A percentile compares a stretch with the other conserved stretches of the same genome.
Conservation (phyloP, 768 basidiomycete genomes). For the Cystofilobasidium bisporidii region DNA sequence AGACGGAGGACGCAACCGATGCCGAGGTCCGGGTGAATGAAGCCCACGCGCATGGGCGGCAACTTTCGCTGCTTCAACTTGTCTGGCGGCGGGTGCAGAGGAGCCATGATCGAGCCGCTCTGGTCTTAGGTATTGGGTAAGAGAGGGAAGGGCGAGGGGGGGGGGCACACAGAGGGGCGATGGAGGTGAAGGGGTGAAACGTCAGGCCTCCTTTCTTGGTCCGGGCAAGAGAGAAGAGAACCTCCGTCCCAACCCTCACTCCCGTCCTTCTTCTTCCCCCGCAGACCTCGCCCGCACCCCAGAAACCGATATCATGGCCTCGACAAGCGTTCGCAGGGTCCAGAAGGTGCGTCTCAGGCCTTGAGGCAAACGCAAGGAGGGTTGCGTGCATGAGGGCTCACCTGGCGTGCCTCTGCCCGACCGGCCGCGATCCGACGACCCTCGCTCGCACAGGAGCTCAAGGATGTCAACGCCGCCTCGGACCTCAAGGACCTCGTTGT, state of each 20-base stretch:
- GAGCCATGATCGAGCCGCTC: too few species aligned
- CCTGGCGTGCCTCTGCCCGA: too few species aligned
- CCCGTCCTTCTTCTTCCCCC: too few species aligned
- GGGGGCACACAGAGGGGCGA: background rate
- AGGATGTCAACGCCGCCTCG: constrained; percentile 15
- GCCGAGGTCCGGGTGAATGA: constrained; percentile 89
- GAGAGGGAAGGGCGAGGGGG: background rate
- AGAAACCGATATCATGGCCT: background rate
- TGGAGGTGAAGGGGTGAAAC: too few species aligned
- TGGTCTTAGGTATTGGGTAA: too few species aligned
- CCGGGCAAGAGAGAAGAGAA: too few species aligned
- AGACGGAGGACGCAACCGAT: constrained; percentile 59
- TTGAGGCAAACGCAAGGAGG: background rate
- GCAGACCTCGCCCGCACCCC: background rate
- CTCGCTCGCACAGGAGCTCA: constrained; percentile 17
- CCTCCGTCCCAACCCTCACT: background rate
- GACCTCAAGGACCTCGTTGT: constrained; percentile 33
- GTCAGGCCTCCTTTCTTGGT: background rate
- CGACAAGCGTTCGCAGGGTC: constrained; percentile 13
- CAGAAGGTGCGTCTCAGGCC: constrained; percentile 18
- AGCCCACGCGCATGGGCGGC: constrained; percentile 50
- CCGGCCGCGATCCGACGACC: too few species aligned
- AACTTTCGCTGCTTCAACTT: background rate
- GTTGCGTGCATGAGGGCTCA: background rate
- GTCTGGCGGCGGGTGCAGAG: background rate